Conservation (phyloP, 441 rosid genomes). For the Dalechampia spathulata region DNA sequence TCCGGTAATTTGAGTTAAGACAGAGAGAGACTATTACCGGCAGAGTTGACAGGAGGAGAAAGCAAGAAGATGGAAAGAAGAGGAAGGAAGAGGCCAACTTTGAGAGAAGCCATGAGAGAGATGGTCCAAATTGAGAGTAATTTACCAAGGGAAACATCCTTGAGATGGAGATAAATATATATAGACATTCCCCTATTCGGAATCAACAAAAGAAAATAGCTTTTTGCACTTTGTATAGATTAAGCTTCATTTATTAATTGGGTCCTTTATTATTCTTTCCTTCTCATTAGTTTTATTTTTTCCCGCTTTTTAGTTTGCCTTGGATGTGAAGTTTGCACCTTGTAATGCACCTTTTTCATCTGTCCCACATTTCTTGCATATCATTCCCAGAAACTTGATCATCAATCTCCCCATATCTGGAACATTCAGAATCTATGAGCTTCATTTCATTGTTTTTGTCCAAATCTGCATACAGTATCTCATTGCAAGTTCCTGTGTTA, state of each 20-base stretch:
- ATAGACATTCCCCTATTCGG: neutral
- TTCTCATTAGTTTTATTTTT: too few relatives aligned
- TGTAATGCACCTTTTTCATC: too few relatives aligned
- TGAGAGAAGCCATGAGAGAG: slow-evolving; percentile 26
- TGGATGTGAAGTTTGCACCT: neutral
- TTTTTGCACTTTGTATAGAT: neutral
- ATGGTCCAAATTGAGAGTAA: too few relatives aligned
- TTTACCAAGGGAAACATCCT: neutral
- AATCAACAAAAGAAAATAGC: neutral
- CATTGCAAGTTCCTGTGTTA: too few relatives aligned
- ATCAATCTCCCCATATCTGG: too few relatives aligned
- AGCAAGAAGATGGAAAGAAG: slow-evolving; percentile 24
- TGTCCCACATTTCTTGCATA: too few relatives aligned
- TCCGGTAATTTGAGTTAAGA: too few relatives aligned
- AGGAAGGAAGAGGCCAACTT: slow-evolving; percentile 6
- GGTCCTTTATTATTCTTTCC: neutral
- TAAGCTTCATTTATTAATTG: neutral
- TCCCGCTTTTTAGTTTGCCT: slow-evolving; percentile 4
- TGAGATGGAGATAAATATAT: neutral
- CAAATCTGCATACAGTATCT: too few relatives aligned
- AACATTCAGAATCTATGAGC: too few relatives aligned
- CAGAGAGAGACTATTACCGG: slow-evolving; percentile 2
- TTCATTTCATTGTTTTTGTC: too few relatives aligned
- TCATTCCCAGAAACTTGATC: too few relatives aligned
- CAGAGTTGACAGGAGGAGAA: slow-evolving; percentile 20